A percentile compares a stretch with the other conserved stretches of the same genome.
These are phyloP conservation scores for Vigna hirtella DNA, from an alignment of 306 rosid species.

Conservation along the genomic window DNA sequence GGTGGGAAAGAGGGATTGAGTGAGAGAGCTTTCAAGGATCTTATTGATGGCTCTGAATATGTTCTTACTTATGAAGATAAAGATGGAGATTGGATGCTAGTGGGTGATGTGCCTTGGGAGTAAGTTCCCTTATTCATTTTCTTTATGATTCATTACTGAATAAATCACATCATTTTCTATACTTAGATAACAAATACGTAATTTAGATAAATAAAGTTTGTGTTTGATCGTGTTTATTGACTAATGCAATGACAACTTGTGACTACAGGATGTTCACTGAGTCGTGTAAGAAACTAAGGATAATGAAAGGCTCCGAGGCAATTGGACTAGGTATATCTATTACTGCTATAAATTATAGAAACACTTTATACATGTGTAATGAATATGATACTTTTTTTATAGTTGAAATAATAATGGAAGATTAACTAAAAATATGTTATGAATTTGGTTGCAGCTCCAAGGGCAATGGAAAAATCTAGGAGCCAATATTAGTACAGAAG, in stretches of 20 bases:
- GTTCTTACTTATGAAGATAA: conserved; percentile 31
- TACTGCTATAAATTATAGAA: not conserved
- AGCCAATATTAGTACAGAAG: conserved; percentile 4
- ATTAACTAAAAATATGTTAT: not conserved
- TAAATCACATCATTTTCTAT: not conserved
- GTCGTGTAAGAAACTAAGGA: conserved; percentile 32
- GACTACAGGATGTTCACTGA: conserved; percentile 43
- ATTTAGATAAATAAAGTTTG: not conserved
- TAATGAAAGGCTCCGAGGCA: conserved; percentile 35
- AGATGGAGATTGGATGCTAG: conserved; percentile 34
- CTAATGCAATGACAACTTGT: not conserved
- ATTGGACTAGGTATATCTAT: conserved; percentile 8
- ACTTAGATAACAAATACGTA: too few species aligned
- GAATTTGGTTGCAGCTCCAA: conserved; percentile 20
- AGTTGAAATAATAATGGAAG: not conserved
- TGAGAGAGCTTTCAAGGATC: conserved; percentile 10
- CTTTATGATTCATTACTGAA: not conserved
- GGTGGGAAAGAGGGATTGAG: conserved; percentile 10
- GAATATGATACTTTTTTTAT: not conserved
- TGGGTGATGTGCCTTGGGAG: conserved; percentile 38
- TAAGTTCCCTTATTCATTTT: not conserved
- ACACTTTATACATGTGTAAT: not conserved
- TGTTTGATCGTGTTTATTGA: not conserved
- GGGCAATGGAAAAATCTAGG: conserved; percentile 12
- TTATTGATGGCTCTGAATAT: conserved; percentile 31